Base-by-base conservation (phyloP, 805 yeast genomes). In the Monosporozyma solicola region DNA sequence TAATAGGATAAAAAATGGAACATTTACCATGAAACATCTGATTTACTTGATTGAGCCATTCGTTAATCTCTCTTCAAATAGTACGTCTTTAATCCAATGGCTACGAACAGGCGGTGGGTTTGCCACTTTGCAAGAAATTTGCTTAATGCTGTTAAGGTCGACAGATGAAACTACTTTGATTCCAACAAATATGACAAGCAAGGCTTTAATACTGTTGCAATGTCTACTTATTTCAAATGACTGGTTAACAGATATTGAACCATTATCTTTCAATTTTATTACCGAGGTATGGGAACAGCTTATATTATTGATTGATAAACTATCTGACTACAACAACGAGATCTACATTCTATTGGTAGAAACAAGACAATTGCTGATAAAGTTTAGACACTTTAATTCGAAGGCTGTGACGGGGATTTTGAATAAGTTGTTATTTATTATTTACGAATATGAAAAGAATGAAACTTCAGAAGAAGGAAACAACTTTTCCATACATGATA, bases 21-120 rank as follows among this genome's bases (percentile, higher is more conserved):
- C 69, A 1, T 67, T 66, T 52, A 57, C 67, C 0, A 57, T 63
- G 48, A 63, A 57, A 44, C 68, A 65, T 53, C 46, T 65, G 44
- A 60, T 60, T 35, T 55, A 57, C 44, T 49, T 66, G 29, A 51
- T 64, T 8, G 60, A 53, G 35, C 60, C 63, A 4, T 50, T 66
- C 24, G 41, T 62, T 3, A 39, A 37, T 1, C 54, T 54, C n/a
- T 48, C 44, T 20, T 39, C 47, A 16, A 41, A 50, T 16, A 49
- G 60, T 27, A 44, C 49, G 3, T 41, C 53, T 3, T 41, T 61
- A 33, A 47, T 53, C 10, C 29, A 50, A n/a, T 68, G 70, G 70
- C 43, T 66, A 22, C 53, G 50, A 33, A 16, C 47, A 9, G 59
- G 60, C 24, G 51, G 54, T 39, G 69, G 68, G 1, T 62, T 60